Evolutionary conservation across 495 filamentous ascomycete species (phyloP), one percentile per base, ranked within the genome.

Genomic region (Hyaloscypha hepaticicola): DNA sequence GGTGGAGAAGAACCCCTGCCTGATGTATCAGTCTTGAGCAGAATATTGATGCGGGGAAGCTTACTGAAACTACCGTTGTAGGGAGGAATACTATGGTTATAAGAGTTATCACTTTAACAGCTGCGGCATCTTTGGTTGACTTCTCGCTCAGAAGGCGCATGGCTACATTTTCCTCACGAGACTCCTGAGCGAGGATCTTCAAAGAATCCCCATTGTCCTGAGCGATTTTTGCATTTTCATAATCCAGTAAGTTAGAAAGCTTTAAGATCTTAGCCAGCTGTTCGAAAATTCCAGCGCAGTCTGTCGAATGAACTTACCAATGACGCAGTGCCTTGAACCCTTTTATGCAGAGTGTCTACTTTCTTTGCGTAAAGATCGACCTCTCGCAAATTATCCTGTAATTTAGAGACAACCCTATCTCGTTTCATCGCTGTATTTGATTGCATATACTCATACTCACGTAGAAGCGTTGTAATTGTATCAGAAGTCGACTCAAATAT

Each of bases 71-170:
- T 16, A 55, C 52, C 21, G 22, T 55, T 25, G 52, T 55, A 5
- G 52, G 52, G 25, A 55, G 52, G 25, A 26, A 55, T 26, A 55
- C 52, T 21, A 55, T 55, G 21, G 52, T 55, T 24, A 55, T 55
- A 24, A 55, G 26, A 25, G 52, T 55, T 21, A 55, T 55, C 3
- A 55, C 52, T 55, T 55, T 55, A 29, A 55, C 52, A 14, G 52
- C 52, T 16, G 52, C 52, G 26, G 52, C 52, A 55, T 55, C 52
- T 16, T 55, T 28, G 21, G 52, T 55, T 24, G 21, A 14, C 52
- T 55, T 55, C 25, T 55, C 52, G 26, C 16, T 55, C n/a, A 55
- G 52, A 14, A 55, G 12, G 16, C 52, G 52, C 52, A 55, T 55
- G 21, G 52, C 21, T 14, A 25, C 52, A 55, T 55, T 55, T 55